A percentile compares a stretch with the other conserved stretches of the same genome.
Evolutionary conservation across 345 rosid genomes (phyloP).

Genomic region (Fremontodendron californicum): DNA sequence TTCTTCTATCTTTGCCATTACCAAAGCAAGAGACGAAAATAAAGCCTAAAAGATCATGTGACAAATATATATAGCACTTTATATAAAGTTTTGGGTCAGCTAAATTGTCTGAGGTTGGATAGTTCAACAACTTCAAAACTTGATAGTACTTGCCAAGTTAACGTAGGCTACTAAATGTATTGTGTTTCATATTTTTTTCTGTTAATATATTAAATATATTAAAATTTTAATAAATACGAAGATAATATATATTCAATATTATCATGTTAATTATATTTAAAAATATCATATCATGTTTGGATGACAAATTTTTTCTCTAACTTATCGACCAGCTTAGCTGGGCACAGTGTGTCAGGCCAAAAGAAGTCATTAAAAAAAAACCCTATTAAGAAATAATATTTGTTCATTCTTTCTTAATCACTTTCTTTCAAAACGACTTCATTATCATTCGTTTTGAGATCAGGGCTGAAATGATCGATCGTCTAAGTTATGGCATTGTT

Average conservation of each 20-base stretch:
- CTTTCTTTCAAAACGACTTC: not conserved
- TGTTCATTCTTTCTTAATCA: not conserved
- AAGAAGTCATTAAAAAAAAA: not conserved
- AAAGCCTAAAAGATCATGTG: constrained; percentile 14
- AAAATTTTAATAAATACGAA: no score
- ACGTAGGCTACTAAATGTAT: no score
- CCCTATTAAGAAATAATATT: not conserved
- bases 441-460: not conserved
- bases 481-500: not conserved
- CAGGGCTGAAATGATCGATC: not conserved
- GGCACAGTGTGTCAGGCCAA: not conserved
- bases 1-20: constrained; percentile 31
- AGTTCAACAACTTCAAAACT: no score
- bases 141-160: not conserved
- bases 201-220: no score
- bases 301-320: constrained; percentile 5
- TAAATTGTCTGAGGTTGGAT: no score
- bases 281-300: no score
- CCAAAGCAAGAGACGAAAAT: not conserved
- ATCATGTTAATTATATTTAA: no score
- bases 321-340: not conserved
- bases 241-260: no score
- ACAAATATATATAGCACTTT: not conserved
- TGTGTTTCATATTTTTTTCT: no score
- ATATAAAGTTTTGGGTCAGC: not conserved